phyloP scores from a whole-genome alignment of 2,329 filamentous ascomycete genomes.

The Ceratocystis huliohia region DNA sequence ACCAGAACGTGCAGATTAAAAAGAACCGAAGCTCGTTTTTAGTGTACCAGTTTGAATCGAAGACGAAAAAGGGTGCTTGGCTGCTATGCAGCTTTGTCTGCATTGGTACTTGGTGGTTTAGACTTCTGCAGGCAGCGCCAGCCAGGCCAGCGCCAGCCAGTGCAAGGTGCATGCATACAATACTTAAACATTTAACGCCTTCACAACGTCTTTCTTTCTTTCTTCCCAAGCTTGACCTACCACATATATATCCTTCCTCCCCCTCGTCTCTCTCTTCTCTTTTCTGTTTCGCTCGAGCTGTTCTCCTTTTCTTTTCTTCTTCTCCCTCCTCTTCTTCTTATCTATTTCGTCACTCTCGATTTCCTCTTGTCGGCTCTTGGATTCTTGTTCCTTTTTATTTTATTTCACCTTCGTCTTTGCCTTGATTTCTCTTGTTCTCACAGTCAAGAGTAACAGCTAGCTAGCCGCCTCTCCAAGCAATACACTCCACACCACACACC shows the following conservation, averaged over 20 bases:
- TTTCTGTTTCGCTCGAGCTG: slow-evolving; percentile 10
- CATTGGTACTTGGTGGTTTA: slow-evolving; percentile 1
- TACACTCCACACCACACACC: not conserved
- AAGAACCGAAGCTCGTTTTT: slow-evolving; percentile 4
- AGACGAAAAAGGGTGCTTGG: not conserved
- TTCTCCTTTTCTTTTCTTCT: not conserved
- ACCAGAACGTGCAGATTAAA: not conserved
- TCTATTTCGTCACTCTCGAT: not conserved
- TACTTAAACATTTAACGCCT: slow-evolving; percentile 13
- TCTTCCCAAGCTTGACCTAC: slow-evolving; percentile 3
- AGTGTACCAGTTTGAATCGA: not conserved
- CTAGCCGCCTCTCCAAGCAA: not conserved
- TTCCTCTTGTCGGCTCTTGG: not conserved
- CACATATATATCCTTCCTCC: slow-evolving; percentile 13
- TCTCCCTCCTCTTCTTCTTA: slow-evolving; percentile 3
- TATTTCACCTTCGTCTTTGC: slow-evolving; percentile 12
- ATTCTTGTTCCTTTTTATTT: slow-evolving; percentile 11
- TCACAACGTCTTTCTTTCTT: slow-evolving; percentile 14
- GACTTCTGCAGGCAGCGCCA: not conserved
- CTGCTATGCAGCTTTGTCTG: slow-evolving; percentile 3
- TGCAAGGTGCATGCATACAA: slow-evolving; percentile 12
- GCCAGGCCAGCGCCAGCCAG: not conserved
- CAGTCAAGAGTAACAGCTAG: not conserved
- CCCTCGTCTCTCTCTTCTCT: slow-evolving; percentile 18
- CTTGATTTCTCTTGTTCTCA: not conserved